These are phyloP conservation scores for Zanthoxylum bungeanum DNA, from an alignment of 345 rosid genomes.

Conservation along the genomic window DNA sequence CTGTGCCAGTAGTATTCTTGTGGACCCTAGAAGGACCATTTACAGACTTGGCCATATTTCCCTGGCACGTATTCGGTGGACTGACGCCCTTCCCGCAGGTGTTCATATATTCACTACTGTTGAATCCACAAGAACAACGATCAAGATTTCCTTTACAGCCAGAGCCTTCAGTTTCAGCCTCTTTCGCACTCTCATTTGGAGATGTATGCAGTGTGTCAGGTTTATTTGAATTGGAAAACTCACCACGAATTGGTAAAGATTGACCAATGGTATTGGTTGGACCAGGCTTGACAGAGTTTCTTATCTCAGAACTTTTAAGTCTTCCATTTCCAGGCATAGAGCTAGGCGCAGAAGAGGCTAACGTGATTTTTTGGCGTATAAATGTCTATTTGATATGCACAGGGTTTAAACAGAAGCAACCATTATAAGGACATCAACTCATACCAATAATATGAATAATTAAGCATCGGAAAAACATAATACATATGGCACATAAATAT, in stretches of 20 bases:
- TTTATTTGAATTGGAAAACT: background rate
- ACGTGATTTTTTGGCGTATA: conserved; percentile 48
- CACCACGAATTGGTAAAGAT: conserved; percentile 12
- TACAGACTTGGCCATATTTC: conserved; percentile 21
- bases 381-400: conserved; percentile 39
- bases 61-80: conserved; percentile 17
- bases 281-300: conserved; percentile 13
- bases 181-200: conserved; percentile 14
- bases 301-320: conserved; percentile 23
- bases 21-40: conserved; percentile 35
- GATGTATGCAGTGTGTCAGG: background rate
- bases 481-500: background rate
- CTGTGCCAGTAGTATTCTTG: conserved; percentile 27
- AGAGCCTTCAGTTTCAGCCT: conserved; percentile 19
- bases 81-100: conserved; percentile 9
- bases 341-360: conserved; percentile 34
- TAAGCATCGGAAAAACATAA: background rate
- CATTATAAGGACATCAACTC: background rate
- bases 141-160: conserved; percentile 1
- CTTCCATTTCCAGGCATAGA: conserved; percentile 22
- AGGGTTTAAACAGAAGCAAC: conserved; percentile 1
- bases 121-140: conserved; percentile 6
- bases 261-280: conserved; percentile 10
- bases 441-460: background rate
- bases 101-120: conserved; percentile 1